These are phyloP conservation scores for Physcomitrellopsis africana DNA, from an alignment of 225 moss, liverwort and hornwort species.

Conservation along the genomic window DNA sequence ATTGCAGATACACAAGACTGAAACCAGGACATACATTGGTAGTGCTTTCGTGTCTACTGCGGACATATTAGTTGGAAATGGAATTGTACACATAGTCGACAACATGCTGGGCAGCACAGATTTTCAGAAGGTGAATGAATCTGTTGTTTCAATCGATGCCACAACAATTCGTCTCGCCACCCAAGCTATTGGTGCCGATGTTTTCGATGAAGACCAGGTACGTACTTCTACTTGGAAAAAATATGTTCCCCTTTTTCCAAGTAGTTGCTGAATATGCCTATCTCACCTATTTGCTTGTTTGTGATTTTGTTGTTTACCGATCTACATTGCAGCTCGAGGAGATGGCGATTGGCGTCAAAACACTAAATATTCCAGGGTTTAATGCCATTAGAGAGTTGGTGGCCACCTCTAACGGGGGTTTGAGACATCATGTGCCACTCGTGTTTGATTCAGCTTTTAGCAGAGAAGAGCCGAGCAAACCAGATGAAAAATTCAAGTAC, in stretches of 20 bases:
- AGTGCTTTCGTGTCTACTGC: slow-evolving; percentile 32
- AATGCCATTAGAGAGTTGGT: slow-evolving; percentile 44
- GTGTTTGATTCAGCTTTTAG: slow-evolving; percentile 54
- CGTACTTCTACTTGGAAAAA: not conserved
- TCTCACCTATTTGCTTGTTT: not conserved
- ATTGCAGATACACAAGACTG: slow-evolving; percentile 33
- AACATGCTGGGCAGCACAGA: slow-evolving; percentile 34
- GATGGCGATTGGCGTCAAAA: slow-evolving; percentile 42
- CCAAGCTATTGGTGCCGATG: slow-evolving; percentile 50
- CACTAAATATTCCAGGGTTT: slow-evolving; percentile 58
- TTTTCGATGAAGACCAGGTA: slow-evolving; percentile 53
- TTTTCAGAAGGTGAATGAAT: slow-evolving; percentile 25
- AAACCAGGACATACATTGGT: slow-evolving; percentile 16
- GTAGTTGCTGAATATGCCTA: not conserved
- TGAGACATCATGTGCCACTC: slow-evolving; percentile 48
- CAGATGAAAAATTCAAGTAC: slow-evolving; percentile 46
- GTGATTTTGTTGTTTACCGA: not conserved
- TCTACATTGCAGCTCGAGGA: slow-evolving; percentile 44
- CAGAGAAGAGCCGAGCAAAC: slow-evolving; percentile 30
- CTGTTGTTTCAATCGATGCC: slow-evolving; percentile 52
- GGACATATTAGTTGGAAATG: slow-evolving; percentile 31
- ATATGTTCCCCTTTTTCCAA: not conserved
- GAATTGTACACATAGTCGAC: slow-evolving; percentile 32
- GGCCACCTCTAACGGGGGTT: slow-evolving; percentile 57
- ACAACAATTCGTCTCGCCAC: slow-evolving; percentile 39